phyloP scores from a whole-genome alignment of 1,284 basidiomycete genomes.

The Pisolithus thermaeus region DNA sequence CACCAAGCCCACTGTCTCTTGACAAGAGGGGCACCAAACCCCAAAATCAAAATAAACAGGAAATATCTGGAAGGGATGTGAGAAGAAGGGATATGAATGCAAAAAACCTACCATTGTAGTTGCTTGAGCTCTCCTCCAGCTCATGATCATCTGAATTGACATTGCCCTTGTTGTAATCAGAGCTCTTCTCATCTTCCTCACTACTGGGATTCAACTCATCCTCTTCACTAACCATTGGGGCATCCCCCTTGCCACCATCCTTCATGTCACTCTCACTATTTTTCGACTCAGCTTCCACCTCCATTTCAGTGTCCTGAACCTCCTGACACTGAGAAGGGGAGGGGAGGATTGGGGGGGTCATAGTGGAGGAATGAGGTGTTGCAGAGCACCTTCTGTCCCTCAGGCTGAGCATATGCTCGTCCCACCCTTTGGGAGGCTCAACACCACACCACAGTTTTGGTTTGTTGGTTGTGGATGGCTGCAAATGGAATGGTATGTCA shows the following conservation, averaged over 20 bases:
- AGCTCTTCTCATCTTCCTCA: too few species aligned
- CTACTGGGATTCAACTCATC: too few species aligned
- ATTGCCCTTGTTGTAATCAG: too few species aligned
- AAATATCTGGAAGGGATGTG: not conserved
- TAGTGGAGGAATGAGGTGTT: not conserved
- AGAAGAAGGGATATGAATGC: not conserved
- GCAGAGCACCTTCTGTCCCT: not conserved
- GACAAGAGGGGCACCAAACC: not conserved
- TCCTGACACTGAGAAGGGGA: not conserved
- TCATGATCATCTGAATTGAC: too few species aligned
- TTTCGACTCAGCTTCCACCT: too few species aligned
- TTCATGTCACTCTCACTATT: too few species aligned
- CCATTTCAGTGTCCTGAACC: too few species aligned
- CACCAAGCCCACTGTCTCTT: not conserved
- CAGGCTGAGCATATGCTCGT: not conserved
- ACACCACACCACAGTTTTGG: not conserved
- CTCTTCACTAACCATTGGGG: too few species aligned
- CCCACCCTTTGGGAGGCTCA: not conserved
- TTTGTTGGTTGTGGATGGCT: not conserved
- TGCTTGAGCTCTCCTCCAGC: too few species aligned
- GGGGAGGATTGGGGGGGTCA: not conserved
- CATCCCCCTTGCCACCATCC: too few species aligned
- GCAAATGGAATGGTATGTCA: too few species aligned
- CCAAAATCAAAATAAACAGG: not conserved
- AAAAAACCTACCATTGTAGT: not conserved